Base-by-base conservation (phyloP, 495 filamentous ascomycete genomes). In the Podospora conica region DNA sequence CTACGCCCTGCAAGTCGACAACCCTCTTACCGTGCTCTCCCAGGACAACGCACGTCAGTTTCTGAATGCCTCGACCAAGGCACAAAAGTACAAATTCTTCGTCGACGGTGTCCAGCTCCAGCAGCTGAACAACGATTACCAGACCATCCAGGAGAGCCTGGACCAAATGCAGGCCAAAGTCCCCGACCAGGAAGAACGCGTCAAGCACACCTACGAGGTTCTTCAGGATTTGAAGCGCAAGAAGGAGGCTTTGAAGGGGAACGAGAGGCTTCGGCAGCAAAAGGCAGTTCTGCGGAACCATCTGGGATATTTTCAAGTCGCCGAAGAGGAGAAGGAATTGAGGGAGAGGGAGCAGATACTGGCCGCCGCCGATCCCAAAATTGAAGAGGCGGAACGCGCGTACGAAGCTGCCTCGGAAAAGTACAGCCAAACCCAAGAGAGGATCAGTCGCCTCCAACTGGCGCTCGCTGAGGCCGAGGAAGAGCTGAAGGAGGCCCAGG, bases 31-130 rank as follows among this genome's bases (percentile, higher is more conserved):
- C 67, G 90, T 97, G n/a, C 85, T 99, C 27, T 96, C 94, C 2
- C 95, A 99, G 76, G 95, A 99, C 72, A 90, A 91, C 75, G 95
- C 95, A 31, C 89, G 94, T 18, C 90, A 96, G 65, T 99, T 99
- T 73, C 83, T 99, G 9, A 96, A 91, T 74, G 82, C 86, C 23
- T 95, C 96, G 22, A 89, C 84, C 22, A 84, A 92, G 5, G 77
- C 81, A 5, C 87, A 94, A 60, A 99, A 98, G 73, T 99, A 98
- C 81, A 94, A 91, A 69, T 97, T 97, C 69, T 99, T 98, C 73
- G 86, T 96, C 62, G 92, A 96, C 74, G 95, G 95, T 23, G 95
- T 96, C 6, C 93, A 98, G 72, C 81, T 99, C 3, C 91, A 97
- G 72, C 87, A 93, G 69, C 82, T 99, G 12, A 92, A 97, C 74